Evolutionary conservation across 2,329 filamentous ascomycete genomes (phyloP).

Genomic region (Penicillium sp.): DNA sequence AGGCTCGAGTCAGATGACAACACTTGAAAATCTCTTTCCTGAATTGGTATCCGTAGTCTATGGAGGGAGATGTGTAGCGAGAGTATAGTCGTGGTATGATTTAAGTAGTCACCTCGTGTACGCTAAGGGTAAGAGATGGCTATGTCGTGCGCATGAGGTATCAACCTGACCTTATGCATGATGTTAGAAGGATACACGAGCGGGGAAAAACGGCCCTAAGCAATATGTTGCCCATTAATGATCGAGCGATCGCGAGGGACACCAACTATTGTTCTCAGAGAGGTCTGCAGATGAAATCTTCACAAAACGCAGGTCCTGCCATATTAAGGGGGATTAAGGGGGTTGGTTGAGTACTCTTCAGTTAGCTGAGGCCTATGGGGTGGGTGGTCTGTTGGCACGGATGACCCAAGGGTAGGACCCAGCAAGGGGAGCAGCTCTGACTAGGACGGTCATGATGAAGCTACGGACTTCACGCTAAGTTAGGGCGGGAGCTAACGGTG

Average conservation of each 20-base stretch:
- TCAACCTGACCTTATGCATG: slow-evolving; percentile 3
- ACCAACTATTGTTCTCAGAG: slow-evolving; percentile 7
- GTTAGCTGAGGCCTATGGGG: neutral
- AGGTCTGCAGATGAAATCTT: slow-evolving; percentile 7
- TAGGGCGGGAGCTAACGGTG: slow-evolving; percentile 10
- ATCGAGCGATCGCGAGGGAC: slow-evolving; percentile 7
- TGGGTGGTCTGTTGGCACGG: neutral
- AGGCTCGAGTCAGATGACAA: neutral
- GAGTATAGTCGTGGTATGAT: neutral
- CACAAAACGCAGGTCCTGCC: slow-evolving; percentile 10
- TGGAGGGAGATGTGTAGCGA: slow-evolving; percentile 12
- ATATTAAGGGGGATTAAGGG: neutral
- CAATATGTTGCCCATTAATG: neutral
- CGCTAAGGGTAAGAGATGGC: neutral
- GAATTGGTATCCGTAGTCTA: neutral
- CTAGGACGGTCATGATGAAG: neutral
- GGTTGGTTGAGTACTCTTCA: neutral
- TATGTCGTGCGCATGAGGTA: slow-evolving; percentile 5
- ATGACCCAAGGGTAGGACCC: neutral
- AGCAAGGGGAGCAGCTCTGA: neutral
- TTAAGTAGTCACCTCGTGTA: slow-evolving; percentile 6
- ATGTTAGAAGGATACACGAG: slow-evolving; percentile 13
- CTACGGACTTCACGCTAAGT: slow-evolving; percentile 1
- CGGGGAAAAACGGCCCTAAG: slow-evolving; percentile 1
- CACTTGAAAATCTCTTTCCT: neutral